Percentiles rank a stretch among this genome's conserved stretches.
Conservation (phyloP, 805 yeast species). For the Teunomyces tritomae region DNA sequence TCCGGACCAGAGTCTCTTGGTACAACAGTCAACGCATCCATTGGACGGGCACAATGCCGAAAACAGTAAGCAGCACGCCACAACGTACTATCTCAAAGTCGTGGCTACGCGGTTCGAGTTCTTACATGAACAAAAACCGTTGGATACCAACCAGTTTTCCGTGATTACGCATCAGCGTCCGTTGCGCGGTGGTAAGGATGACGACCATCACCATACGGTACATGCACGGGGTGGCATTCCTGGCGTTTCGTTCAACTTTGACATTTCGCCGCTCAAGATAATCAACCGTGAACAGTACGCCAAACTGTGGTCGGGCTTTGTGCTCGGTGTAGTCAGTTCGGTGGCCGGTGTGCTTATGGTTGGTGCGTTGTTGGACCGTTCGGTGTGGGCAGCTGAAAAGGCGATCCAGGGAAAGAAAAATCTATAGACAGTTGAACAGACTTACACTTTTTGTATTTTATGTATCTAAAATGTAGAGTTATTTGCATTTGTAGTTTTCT, state of each 20-base stretch:
- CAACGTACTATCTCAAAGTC: conserved; percentile 80
- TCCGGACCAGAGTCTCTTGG: conserved; percentile 31
- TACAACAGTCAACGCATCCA: conserved; percentile 51
- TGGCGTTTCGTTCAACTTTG: conserved; percentile 83
- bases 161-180: conserved; percentile 89
- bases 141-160: conserved; percentile 86
- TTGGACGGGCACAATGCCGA: conserved; percentile 51
- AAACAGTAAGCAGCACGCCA: conserved; percentile 58
- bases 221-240: conserved; percentile 88
- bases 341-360: conserved; percentile 93
- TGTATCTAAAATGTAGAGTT: no score
- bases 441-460: no score
- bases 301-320: conserved; percentile 78
- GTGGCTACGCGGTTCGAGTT: conserved; percentile 86
- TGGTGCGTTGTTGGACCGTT: conserved; percentile 83
- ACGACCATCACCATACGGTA: conserved; percentile 82
- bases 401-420: conserved; percentile 69
- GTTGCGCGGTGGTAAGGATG: conserved; percentile 80
- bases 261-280: conserved; percentile 89
- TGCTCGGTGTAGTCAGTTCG: conserved; percentile 80
- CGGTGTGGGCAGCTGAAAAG: conserved; percentile 85
- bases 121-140: conserved; percentile 43
- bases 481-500: background rate
- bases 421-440: conserved; percentile 10
- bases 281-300: conserved; percentile 75